Base-by-base conservation (phyloP, 208 protist genomes). In the Trypanosoma theileri region DNA sequence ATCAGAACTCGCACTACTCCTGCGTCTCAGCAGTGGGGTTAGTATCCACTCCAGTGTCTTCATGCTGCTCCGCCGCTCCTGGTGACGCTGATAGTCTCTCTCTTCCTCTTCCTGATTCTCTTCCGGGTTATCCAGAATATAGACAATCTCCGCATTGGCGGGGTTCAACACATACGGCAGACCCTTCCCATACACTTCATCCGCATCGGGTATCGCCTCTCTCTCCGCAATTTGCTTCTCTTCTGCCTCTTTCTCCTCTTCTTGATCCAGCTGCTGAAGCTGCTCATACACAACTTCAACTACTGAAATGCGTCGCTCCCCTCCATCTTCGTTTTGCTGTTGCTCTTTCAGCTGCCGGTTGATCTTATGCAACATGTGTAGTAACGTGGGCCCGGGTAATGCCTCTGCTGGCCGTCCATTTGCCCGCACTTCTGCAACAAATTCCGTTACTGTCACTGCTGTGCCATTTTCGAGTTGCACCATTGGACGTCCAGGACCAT, bases 161-260 rank as follows among this genome's bases (percentile, higher is more conserved):
- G 51, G 62, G 35, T 68, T 68, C 17, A 50, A 17, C 19, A 48
- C n/a, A 46, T 68, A 68, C n/a, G 62, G 52, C 8, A 68, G 6
- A 12, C 62, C 62, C 28, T 44, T 59, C 42, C 62, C 62, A 31
- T 68, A 68, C 10, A 68, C 19, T 45, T 66, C 24, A 24, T 54
- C 60, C 48, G 45, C 60, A 24, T 66, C 60, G 6, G 14, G 22
- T 14, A 19, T 7, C 19, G 28, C 44, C 60, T 16, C 21, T 41
- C 31, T 19, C 19, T 46, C 35, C n/a, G 62, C 40, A 2, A 0
- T 35, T n/a, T 3, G 0, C 62, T 9, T 24, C 17, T n/a, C 19
- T 28, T 59, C n/a, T 4, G 26, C n/a, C 17, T 68, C 51, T 35
- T 6, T 35, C 28, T 35, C 28, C 28, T 35, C 28, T 4, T 31